A percentile compares a stretch with the other conserved stretches of the same genome.
These are phyloP conservation scores for Aspergillus sp. DNA, from an alignment of 2,329 filamentous ascomycete genomes.

Conservation along the genomic window DNA sequence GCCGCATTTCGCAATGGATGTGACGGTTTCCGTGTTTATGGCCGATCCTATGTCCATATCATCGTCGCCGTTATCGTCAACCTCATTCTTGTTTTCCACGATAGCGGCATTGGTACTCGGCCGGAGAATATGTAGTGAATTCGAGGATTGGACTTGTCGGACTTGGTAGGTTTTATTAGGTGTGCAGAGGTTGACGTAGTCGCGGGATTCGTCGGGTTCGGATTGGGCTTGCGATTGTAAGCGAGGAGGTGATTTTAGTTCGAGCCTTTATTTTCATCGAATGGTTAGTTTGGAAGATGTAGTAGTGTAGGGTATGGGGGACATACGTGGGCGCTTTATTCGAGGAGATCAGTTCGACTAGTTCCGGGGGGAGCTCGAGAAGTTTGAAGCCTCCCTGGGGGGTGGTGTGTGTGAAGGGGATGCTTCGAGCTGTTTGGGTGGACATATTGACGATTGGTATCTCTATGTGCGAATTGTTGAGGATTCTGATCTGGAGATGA, in stretches of 20 bases:
- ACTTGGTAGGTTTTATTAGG: constrained; percentile 51
- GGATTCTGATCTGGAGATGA: background rate
- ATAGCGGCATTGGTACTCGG: constrained; percentile 23
- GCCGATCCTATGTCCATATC: no score
- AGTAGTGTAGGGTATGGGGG: background rate
- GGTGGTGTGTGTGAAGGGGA: constrained; percentile 36
- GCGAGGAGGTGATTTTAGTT: constrained; percentile 36
- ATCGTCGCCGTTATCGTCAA: constrained; percentile 15
- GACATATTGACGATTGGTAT: constrained; percentile 24
- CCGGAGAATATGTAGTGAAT: constrained; percentile 52
- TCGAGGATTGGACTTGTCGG: constrained; percentile 60
- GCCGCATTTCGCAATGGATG: constrained; percentile 39
- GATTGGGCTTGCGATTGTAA: constrained; percentile 20
- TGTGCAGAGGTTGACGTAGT: constrained; percentile 54
- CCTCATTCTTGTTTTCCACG: constrained; percentile 19
- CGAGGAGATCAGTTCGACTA: constrained; percentile 48
- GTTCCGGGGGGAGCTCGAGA: constrained; percentile 53
- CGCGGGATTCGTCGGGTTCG: constrained; percentile 13
- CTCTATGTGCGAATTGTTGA: background rate
- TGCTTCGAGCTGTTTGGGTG: constrained; percentile 29
- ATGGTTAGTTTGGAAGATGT: constrained; percentile 1
- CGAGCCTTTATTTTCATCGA: constrained; percentile 23
- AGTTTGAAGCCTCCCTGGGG: constrained; percentile 51
- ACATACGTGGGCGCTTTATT: constrained; percentile 36
- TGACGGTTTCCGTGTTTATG: constrained; percentile 16